These are phyloP conservation scores for Hemileia vastatrix DNA, from an alignment of 1,284 basidiomycete genomes.

Conservation along the genomic window DNA sequence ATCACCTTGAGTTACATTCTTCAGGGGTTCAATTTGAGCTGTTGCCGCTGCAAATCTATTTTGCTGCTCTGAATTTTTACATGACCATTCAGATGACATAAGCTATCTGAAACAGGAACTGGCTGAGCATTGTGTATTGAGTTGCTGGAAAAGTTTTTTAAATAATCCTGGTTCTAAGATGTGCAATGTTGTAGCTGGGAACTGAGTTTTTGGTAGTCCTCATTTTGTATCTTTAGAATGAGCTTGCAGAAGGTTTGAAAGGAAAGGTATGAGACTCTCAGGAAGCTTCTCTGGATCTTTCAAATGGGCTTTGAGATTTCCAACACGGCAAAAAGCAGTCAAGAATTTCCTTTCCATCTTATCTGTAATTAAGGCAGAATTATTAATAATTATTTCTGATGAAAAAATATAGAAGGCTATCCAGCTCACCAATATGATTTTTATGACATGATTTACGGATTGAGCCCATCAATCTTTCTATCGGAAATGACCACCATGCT, in stretches of 20 bases:
- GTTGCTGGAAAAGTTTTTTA: background rate
- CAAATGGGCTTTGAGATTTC: background rate
- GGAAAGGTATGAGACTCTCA: background rate
- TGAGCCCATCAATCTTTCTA: slow-evolving; percentile 10
- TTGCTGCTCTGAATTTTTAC: background rate
- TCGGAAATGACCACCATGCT: slow-evolving; percentile 11
- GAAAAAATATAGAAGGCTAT: background rate
- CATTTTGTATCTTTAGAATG: background rate
- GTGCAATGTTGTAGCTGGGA: background rate
- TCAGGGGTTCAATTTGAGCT: background rate
- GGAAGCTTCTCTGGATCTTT: background rate
- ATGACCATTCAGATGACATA: background rate
- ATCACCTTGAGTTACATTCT: background rate
- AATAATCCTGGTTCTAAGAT: background rate
- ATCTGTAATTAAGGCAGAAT: background rate
- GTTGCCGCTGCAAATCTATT: background rate
- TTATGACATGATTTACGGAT: slow-evolving; percentile 6
- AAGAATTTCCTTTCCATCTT: slow-evolving; percentile 20
- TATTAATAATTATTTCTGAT: background rate
- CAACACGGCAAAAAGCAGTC: background rate
- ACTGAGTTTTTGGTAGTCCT: background rate
- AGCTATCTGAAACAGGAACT: background rate
- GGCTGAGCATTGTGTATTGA: background rate
- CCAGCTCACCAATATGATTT: slow-evolving; percentile 6
- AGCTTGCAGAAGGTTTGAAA: background rate